Percentiles rank a stretch among this genome's conserved stretches.
Evolutionary conservation across 805 yeast genomes (phyloP).

Genomic region (Candida schatavii): DNA sequence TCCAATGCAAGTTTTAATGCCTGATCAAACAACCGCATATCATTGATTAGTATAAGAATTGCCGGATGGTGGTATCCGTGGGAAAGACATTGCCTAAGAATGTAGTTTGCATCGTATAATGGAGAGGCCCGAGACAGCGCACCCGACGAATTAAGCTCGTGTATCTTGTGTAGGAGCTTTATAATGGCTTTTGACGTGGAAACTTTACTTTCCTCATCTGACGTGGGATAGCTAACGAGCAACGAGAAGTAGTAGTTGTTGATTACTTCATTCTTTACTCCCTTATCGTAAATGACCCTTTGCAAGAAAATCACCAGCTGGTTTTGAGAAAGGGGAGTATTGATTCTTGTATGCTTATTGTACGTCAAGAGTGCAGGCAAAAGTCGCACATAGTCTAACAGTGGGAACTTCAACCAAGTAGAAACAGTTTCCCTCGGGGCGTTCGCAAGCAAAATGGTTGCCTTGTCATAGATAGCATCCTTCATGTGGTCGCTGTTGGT

Average conservation of each 20-base stretch:
- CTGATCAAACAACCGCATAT: conserved; percentile 67
- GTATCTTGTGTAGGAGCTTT: conserved; percentile 22
- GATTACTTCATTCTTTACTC: conserved; percentile 42
- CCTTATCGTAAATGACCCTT: conserved; percentile 43
- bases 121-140: conserved; percentile 4
- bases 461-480: conserved; percentile 55
- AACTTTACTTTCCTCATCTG: conserved; percentile 4
- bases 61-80: conserved; percentile 62
- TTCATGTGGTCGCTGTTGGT: conserved; percentile 15
- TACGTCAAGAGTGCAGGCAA: conserved; percentile 76
- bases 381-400: conserved; percentile 58
- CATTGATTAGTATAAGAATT: conserved; percentile 64
- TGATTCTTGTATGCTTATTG: conserved; percentile 45
- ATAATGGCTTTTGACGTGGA: conserved; percentile 24
- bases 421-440: conserved; percentile 69
- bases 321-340: conserved; percentile 43
- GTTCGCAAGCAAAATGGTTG: conserved; percentile 67
- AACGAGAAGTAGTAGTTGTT: conserved; percentile 72
- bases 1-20: conserved; percentile 76
- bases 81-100: conserved; percentile 68
- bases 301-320: conserved; percentile 65
- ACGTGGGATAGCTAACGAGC: conserved; percentile 45
- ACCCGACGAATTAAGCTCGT: conserved; percentile 1
- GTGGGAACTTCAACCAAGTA: conserved; percentile 65
- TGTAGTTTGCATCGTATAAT: conserved; percentile 66